Base-by-base conservation (phyloP, 345 rosid species). In the Acer negundo region DNA sequence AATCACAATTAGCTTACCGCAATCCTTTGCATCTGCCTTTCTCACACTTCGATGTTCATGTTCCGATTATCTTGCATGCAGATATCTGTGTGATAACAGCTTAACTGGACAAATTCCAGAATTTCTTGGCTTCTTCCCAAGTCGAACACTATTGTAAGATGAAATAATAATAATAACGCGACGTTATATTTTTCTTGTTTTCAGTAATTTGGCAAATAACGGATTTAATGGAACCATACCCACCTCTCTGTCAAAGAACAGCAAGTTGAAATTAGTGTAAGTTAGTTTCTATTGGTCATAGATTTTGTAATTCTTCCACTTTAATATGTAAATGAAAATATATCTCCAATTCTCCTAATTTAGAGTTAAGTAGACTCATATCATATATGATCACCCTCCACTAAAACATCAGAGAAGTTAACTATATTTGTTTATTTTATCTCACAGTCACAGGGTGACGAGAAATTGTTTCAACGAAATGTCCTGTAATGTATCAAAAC, bases 141-240 rank as follows among this genome's bases (percentile, higher is more conserved):
- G 71, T 56, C 74, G 73, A 10, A 58, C 53, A 69, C 26, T 66
- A 7, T 7, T 81, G 82, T 73, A 64, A 84, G 84, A 73, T 62
- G 2, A 1, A 26, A 26, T 26, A 26, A 26, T 26, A 7, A 7
- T 3, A 38, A 3, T 38, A 38, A 38, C 3, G 42, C 3, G 6
- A 38, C 3, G 42, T 38, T 38, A 38, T 26, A 38, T 38, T 38
- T 6, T 38, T 38, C 42, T 17, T 17, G 17, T n/a, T n/a, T 69
- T 13, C 49, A 81, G 84, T 78, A 77, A 81, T 40, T 63, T 76
- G 73, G 78, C 61, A 7, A 55, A 77, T 11, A 74, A 77, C 47
- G 40, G 51, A 44, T 79, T 79, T 79, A 74, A 46, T 16, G 83
- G 79, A 70, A 11, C 76, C 3, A 53, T 84, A 15, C 83, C 83